phyloP scores from a whole-genome alignment of 192 early-diverging fungal species.

The Linnemannia schmuckeri region DNA sequence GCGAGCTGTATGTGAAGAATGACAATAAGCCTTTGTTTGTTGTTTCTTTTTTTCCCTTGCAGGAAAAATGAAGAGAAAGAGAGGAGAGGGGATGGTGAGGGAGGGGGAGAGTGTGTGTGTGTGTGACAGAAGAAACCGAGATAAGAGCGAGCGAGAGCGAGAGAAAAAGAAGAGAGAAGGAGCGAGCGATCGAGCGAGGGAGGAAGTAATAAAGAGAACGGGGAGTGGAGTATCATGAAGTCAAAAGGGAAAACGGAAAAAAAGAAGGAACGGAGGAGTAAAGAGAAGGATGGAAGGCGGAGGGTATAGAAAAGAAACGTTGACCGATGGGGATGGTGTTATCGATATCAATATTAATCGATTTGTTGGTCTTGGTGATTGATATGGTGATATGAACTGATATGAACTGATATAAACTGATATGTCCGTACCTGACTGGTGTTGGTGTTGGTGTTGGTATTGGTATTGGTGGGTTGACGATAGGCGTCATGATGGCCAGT shows the following conservation, averaged over 20 bases:
- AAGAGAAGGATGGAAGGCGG: too few species aligned
- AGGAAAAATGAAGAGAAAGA: not conserved
- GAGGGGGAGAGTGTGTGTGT: not conserved
- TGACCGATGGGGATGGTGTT: too few species aligned
- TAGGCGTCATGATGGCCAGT: not conserved
- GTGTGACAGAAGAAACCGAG: not conserved
- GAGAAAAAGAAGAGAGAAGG: not conserved
- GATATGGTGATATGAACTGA: too few species aligned
- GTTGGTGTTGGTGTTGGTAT: not conserved
- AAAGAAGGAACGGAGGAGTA: too few species aligned
- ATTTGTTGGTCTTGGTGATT: too few species aligned
- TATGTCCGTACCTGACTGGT: not conserved
- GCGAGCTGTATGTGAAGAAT: not conserved
- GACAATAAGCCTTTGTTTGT: not conserved
- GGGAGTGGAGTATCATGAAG: not conserved
- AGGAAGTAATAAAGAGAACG: not conserved
- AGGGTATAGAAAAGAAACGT: too few species aligned
- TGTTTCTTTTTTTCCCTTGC: not conserved
- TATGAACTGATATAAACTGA: too few species aligned
- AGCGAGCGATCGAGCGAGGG: not conserved
- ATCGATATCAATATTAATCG: too few species aligned
- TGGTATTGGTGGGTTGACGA: not conserved
- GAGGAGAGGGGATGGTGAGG: constrained; percentile 2
- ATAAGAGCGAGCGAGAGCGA: constrained; percentile 3
- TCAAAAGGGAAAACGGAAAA: too few species aligned